These are phyloP conservation scores for Nannochloropsis granulata DNA, from an alignment of 108 stramenopile species.

Conservation along the genomic window DNA sequence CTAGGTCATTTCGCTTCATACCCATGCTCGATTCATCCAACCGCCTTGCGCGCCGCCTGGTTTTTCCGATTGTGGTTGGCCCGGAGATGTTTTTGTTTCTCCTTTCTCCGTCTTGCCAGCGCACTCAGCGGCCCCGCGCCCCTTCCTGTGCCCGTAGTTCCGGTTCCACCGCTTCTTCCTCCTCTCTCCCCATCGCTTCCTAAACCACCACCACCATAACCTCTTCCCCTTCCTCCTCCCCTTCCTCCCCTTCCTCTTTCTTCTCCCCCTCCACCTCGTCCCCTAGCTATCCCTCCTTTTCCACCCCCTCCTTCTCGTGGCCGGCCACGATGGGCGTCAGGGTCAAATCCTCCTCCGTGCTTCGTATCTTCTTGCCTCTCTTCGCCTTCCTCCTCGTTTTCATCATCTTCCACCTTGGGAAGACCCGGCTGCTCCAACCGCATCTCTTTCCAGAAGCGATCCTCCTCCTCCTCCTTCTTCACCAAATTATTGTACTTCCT, in stretches of 20 bases:
- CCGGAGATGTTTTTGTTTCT: neutral
- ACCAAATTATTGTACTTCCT: neutral
- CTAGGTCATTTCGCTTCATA: too few species aligned
- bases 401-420: neutral
- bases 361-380: neutral
- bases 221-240: neutral
- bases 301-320: neutral
- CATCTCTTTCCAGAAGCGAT: neutral
- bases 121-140: neutral
- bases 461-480: neutral
- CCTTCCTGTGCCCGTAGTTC: neutral
- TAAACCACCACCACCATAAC: neutral
- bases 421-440: neutral
- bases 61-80: neutral
- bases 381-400: neutral
- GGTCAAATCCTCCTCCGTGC: too few species aligned
- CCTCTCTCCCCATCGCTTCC: neutral
- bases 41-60: neutral
- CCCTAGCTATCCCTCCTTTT: neutral
- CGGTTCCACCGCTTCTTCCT: neutral
- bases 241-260: neutral
- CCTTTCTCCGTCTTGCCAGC: neutral
- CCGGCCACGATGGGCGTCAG: too few species aligned
- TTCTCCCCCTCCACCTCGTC: neutral
- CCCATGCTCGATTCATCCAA: too few species aligned